Conservation (phyloP, 257 asterid genomes). For the Fraxinus anomala region DNA sequence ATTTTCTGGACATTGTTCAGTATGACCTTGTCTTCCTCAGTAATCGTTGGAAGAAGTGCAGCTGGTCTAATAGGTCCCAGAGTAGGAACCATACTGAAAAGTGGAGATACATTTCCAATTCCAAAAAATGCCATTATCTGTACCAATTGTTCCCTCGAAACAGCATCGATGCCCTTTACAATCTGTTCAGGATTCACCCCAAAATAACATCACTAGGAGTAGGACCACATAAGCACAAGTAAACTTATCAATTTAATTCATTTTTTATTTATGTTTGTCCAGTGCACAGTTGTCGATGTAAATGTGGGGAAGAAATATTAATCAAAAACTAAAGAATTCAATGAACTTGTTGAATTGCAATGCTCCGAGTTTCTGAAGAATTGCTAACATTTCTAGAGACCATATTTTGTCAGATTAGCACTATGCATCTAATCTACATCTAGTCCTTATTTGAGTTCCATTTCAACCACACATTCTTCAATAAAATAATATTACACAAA, state of each 20-base stretch:
- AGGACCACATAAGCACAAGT: constrained; percentile 13
- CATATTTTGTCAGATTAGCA: not conserved
- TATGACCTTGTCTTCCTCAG: constrained; percentile 84
- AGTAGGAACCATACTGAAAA: constrained; percentile 86
- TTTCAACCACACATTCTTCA: too few relatives aligned
- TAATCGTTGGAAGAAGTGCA: constrained; percentile 82
- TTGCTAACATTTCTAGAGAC: not conserved
- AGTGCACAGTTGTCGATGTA: not conserved
- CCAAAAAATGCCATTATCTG: constrained; percentile 74
- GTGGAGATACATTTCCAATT: constrained; percentile 62
- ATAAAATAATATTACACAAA: too few relatives aligned
- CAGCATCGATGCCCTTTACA: constrained; percentile 97
- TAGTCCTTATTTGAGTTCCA: not conserved
- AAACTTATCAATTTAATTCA: not conserved
- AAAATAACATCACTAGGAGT: constrained; percentile 17
- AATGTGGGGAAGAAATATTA: not conserved
- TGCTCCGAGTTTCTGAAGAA: not conserved
- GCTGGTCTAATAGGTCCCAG: constrained; percentile 81
- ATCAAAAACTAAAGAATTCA: not conserved
- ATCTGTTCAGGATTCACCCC: constrained; percentile 50
- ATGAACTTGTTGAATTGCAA: not conserved
- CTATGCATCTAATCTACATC: not conserved
- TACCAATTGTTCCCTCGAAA: constrained; percentile 88
- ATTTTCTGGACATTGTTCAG: constrained; percentile 87
- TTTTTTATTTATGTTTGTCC: not conserved